Evolutionary conservation across 148 eudicot genomes (phyloP).

Genomic region (Cornus kousa): DNA sequence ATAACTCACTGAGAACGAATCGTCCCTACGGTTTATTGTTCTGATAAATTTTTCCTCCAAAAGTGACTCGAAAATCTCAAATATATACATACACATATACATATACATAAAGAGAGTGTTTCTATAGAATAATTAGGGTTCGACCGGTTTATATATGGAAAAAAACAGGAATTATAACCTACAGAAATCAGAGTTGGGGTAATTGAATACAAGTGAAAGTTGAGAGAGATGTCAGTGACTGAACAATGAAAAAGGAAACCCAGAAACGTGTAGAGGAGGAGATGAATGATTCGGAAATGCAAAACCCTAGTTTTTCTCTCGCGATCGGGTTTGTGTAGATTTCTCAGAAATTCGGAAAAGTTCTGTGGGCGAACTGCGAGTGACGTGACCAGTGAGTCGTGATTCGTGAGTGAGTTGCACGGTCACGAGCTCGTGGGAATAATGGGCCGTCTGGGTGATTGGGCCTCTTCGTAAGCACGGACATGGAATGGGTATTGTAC

Average conservation of each 20-base stretch:
- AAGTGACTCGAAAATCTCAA: too few relatives aligned
- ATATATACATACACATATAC: too few relatives aligned
- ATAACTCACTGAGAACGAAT: background rate
- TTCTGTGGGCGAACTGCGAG: too few relatives aligned
- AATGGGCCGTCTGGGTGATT: too few relatives aligned
- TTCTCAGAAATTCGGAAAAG: background rate
- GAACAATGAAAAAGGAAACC: background rate
- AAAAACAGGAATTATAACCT: background rate
- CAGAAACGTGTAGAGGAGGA: background rate
- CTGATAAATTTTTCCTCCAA: background rate
- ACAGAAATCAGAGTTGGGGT: background rate
- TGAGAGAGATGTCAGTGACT: background rate
- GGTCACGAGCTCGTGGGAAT: too few relatives aligned
- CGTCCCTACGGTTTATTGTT: background rate
- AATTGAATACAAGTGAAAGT: background rate
- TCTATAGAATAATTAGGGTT: background rate
- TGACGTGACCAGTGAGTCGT: background rate
- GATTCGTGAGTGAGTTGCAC: background rate
- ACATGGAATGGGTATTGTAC: too few relatives aligned
- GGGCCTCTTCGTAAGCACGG: too few relatives aligned
- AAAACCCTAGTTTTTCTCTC: background rate
- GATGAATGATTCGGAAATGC: background rate
- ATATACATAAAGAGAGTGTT: too few relatives aligned
- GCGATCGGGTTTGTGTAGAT: too few relatives aligned
- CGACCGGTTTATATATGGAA: background rate